Percentiles rank a stretch among this genome's conserved stretches.
Evolutionary conservation across 495 filamentous ascomycete genomes (phyloP).

Genomic region (Lentithecium fluviatile): DNA sequence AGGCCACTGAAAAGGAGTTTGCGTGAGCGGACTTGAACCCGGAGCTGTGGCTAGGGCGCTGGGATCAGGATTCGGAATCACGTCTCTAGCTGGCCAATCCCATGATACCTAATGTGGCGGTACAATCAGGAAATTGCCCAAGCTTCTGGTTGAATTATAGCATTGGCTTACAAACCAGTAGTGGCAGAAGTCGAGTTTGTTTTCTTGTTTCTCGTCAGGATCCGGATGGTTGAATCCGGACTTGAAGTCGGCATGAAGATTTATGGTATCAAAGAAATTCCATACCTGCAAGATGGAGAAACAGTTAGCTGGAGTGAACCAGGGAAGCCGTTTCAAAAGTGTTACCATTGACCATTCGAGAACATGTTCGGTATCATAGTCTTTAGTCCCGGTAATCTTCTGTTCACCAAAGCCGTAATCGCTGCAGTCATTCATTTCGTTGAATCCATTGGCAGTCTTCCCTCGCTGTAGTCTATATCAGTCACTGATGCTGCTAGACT

Average conservation of each 20-base stretch:
- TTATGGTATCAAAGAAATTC: slow-evolving; percentile 7
- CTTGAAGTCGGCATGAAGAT: slow-evolving; percentile 9
- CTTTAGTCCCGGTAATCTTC: neutral
- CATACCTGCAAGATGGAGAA: neutral
- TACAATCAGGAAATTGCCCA: slow-evolving; percentile 4
- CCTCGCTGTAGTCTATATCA: slow-evolving; percentile 6
- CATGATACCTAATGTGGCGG: slow-evolving; percentile 11
- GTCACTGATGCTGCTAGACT: slow-evolving; percentile 1
- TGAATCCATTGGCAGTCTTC: slow-evolving; percentile 7
- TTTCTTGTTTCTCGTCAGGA: slow-evolving; percentile 2
- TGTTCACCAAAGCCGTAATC: slow-evolving; percentile 15
- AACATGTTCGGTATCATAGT: slow-evolving; percentile 17
- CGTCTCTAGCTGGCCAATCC: slow-evolving; percentile 10
- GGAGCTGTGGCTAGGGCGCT: neutral
- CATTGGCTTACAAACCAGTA: slow-evolving; percentile 14
- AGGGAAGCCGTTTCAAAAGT: neutral
- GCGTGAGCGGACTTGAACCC: neutral
- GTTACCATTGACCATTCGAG: slow-evolving; percentile 16
- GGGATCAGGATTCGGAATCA: slow-evolving; percentile 11
- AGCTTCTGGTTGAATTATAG: neutral
- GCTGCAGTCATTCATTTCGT: slow-evolving; percentile 14
- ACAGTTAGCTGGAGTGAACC: neutral
- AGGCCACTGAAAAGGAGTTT: slow-evolving; percentile 10
- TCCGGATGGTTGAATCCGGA: slow-evolving; percentile 2
- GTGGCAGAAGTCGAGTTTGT: slow-evolving; percentile 10